Evolutionary conservation across 2,329 filamentous ascomycete species (phyloP), one percentile per base, ranked within the genome.

Genomic region (Pseudogymnoascus sp.): DNA sequence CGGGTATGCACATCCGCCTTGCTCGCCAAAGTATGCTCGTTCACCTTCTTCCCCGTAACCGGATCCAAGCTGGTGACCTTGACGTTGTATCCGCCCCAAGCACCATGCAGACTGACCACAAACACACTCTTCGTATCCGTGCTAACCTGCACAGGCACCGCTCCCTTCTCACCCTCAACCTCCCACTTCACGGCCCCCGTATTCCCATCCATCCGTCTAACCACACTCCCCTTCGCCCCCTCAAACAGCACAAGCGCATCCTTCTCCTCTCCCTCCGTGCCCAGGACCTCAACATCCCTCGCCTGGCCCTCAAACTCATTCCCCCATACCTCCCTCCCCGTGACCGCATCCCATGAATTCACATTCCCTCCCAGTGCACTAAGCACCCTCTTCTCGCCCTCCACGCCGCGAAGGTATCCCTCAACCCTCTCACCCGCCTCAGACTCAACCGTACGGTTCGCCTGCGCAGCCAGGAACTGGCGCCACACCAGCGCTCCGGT

Each of bases 401-500:
- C 86, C n/a, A 86, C 85, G n/a, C 89, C 85, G 66, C 89, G 82
- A 68, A 95, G 75, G 70, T 84, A 79, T 66, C 69, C 64, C 70
- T 69, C 62, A 63, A 68, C 33, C 66, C 62, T 18, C 61, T 60
- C 35, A 70, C 69, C 56, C 16, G 6, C 81, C 77, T n/a, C 82
- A 79, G 44, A 75, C 23, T 60, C 44, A 37, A 25, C 61, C 28
- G 44, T 33, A 16, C 62, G 62, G 40, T 79, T 79, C 35, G 76
- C 69, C 59, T 79, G 79, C 33, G 78, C 78, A n/a, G 82, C 77
- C 53, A 96, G 75, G 62, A 84, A 78, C 71, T 97, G 93, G 62
- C 94, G 84, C 94, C 94, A 99, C 1, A 97, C 83, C 14, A 97
- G 73, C 2, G 84, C 82, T 16, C 94, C 93, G 72, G 88, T 92